Conservation (phyloP, 257 asterid genomes). For the Prunella vulgaris region DNA sequence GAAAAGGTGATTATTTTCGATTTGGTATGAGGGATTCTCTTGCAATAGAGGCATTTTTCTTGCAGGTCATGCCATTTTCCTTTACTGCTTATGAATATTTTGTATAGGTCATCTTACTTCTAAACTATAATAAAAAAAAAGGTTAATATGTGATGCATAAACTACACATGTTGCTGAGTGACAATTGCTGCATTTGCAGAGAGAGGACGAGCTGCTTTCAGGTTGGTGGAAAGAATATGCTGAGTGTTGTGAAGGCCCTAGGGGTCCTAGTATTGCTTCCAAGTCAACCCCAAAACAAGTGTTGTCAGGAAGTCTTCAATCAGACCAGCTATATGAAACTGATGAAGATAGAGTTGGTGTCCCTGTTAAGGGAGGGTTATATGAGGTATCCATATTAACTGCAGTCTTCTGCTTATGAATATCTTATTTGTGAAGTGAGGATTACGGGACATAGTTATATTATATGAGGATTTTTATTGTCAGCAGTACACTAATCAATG, state of each 20-base stretch:
- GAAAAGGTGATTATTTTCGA: slow-evolving; percentile 90
- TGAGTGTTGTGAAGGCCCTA: slow-evolving; percentile 92
- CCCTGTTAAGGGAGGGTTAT: slow-evolving; percentile 92
- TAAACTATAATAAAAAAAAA: background rate
- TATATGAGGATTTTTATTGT: slow-evolving; percentile 46
- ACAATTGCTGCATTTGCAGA: slow-evolving; percentile 35
- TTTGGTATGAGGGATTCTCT: slow-evolving; percentile 99
- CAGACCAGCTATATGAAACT: slow-evolving; percentile 27
- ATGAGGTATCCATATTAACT: slow-evolving; percentile 58
- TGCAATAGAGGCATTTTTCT: slow-evolving; percentile 90
- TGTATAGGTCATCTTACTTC: slow-evolving; percentile 8
- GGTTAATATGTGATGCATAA: background rate
- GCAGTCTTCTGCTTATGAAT: slow-evolving; percentile 4
- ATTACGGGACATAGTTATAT: slow-evolving; percentile 26
- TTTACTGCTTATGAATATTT: slow-evolving; percentile 1
- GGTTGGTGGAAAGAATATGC: slow-evolving; percentile 97
- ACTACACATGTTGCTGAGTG: slow-evolving; percentile 10
- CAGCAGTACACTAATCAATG: background rate
- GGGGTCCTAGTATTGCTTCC: slow-evolving; percentile 33
- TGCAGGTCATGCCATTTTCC: slow-evolving; percentile 61
- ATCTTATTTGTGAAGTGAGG: slow-evolving; percentile 1
- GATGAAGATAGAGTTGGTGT: slow-evolving; percentile 99
- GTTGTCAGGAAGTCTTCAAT: slow-evolving; percentile 30
- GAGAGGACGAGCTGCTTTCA: slow-evolving; percentile 87
- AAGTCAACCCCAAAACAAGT: slow-evolving; percentile 26